Conservation (phyloP, 331 rosid species). For the Pyrus hybrid region DNA sequence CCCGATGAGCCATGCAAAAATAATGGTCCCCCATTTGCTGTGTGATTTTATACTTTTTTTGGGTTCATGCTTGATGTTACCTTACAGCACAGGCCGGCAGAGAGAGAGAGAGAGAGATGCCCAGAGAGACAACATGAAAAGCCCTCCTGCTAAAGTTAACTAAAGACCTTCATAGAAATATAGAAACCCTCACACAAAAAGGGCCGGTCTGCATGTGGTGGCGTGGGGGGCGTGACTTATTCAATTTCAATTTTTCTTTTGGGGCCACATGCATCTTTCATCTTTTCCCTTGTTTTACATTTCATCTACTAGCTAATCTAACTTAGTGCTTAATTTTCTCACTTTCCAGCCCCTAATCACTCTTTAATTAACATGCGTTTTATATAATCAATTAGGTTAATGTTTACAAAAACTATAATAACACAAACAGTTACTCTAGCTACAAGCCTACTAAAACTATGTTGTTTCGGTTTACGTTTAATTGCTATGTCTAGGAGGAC, state of each 20-base stretch:
- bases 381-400: too few species aligned
- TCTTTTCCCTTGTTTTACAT: conserved; percentile 24
- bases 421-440: too few species aligned
- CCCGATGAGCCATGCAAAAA: conserved; percentile 1
- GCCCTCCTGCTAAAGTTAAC: conserved; percentile 11
- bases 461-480: too few species aligned
- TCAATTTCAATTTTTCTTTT: conserved; percentile 17
- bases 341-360: background rate
- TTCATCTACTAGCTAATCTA: conserved; percentile 1
- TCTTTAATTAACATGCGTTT: too few species aligned
- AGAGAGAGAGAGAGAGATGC: conserved; percentile 21
- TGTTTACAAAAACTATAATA: too few species aligned
- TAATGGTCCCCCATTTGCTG: conserved; percentile 12
- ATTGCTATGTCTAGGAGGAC: too few species aligned
- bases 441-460: too few species aligned
- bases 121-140: conserved; percentile 1
- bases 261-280: conserved; percentile 42
- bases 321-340: background rate
- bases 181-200: conserved; percentile 26
- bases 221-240: conserved; percentile 47
- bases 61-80: conserved; percentile 41
- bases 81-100: conserved; percentile 22
- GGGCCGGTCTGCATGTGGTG: conserved; percentile 41
- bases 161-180: conserved; percentile 6
- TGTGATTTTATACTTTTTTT: conserved; percentile 28